Evolutionary conservation across 2,329 filamentous ascomycete species (phyloP).

Genomic region (Aspergillus latus): DNA sequence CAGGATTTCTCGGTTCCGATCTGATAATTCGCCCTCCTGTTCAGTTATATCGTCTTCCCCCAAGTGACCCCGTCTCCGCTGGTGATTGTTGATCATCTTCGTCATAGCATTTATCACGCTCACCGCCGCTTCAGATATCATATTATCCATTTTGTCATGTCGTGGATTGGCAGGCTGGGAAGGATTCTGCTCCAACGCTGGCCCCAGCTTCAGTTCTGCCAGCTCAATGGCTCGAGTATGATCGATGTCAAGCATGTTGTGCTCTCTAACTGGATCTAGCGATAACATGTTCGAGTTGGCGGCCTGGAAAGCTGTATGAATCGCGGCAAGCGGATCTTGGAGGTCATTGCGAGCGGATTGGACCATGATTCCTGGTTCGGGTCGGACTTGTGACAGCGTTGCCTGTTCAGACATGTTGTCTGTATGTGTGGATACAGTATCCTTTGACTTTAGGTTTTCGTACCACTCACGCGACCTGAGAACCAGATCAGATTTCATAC

Average conservation of each 20-base stretch:
- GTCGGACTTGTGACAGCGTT: conserved; percentile 16
- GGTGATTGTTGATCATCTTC: conserved; percentile 32
- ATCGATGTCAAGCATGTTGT: background rate
- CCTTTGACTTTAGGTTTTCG: conserved; percentile 27
- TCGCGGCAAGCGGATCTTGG: conserved; percentile 5
- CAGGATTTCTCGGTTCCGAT: conserved; percentile 33
- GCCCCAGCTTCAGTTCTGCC: conserved; percentile 11
- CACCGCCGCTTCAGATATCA: conserved; percentile 31
- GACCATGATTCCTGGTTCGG: conserved; percentile 14
- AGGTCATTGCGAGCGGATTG: conserved; percentile 6
- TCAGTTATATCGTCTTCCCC: conserved; percentile 23
- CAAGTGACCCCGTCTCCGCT: conserved; percentile 23
- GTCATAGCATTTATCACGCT: conserved; percentile 37
- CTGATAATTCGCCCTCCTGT: conserved; percentile 23
- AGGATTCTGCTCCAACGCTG: conserved; percentile 12
- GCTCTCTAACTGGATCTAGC: conserved; percentile 13
- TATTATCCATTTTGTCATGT: conserved; percentile 20
- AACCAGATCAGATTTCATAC: background rate
- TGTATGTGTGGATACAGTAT: conserved; percentile 17
- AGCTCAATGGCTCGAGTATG: conserved; percentile 13
- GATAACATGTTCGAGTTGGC: conserved; percentile 8
- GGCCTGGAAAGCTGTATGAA: conserved; percentile 4
- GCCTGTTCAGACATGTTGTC: conserved; percentile 22
- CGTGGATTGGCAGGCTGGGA: conserved; percentile 8
- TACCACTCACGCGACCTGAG: conserved; percentile 40